Evolutionary conservation across 2,329 filamentous ascomycete genomes (phyloP).

Genomic region (Fusarium chlamydosporum): DNA sequence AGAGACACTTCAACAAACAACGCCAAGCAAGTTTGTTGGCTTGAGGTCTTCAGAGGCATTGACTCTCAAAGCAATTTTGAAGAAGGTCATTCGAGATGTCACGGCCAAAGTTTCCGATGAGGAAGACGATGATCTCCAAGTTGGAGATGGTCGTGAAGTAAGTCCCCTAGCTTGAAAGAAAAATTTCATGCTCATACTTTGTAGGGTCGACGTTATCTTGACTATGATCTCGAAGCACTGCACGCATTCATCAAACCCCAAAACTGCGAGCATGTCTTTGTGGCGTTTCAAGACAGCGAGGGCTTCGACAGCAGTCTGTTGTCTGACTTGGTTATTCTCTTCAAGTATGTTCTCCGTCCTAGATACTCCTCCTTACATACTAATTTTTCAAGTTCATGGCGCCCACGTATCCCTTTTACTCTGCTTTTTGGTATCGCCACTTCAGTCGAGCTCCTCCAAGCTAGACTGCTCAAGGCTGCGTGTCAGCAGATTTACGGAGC

Average conservation of each 20-base stretch:
- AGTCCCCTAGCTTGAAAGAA: slow-evolving; percentile 40
- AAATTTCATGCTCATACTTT: slow-evolving; percentile 29
- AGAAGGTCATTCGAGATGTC: slow-evolving; percentile 78
- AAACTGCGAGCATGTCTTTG: slow-evolving; percentile 71
- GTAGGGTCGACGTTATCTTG: slow-evolving; percentile 75
- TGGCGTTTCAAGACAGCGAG: slow-evolving; percentile 86
- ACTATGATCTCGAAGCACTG: slow-evolving; percentile 83
- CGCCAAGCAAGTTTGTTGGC: slow-evolving; percentile 71
- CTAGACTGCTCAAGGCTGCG: slow-evolving; percentile 77
- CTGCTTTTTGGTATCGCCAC: slow-evolving; percentile 85
- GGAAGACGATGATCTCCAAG: slow-evolving; percentile 69
- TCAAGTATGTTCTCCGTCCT: slow-evolving; percentile 67
- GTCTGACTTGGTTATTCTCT: slow-evolving; percentile 76
- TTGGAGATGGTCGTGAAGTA: slow-evolving; percentile 64
- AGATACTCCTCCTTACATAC: not conserved
- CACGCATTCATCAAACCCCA: slow-evolving; percentile 70
- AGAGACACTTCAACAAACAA: slow-evolving; percentile 64
- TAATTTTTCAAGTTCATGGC: slow-evolving; percentile 70
- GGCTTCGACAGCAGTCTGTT: slow-evolving; percentile 82
- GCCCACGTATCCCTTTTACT: slow-evolving; percentile 81
- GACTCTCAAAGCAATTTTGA: slow-evolving; percentile 80
- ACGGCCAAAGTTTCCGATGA: slow-evolving; percentile 65
- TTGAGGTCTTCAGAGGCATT: slow-evolving; percentile 79
- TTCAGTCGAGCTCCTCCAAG: slow-evolving; percentile 83
- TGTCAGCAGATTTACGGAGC: slow-evolving; percentile 76